phyloP scores from a whole-genome alignment of 2,329 filamentous ascomycete genomes.

The Hypoxylon sp. region DNA sequence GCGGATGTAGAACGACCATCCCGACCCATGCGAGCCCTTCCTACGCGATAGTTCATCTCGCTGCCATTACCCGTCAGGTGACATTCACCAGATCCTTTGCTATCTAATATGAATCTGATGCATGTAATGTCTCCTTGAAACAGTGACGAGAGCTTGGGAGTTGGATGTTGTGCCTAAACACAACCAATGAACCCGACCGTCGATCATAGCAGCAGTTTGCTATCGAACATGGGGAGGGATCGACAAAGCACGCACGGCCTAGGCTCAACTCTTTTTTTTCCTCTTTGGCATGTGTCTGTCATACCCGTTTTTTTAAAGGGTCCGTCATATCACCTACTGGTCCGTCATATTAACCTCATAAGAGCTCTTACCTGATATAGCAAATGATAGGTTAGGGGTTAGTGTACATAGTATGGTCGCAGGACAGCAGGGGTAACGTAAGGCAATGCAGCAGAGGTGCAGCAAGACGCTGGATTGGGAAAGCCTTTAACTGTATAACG shows the following conservation, averaged over 20 bases:
- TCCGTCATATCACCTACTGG: background rate
- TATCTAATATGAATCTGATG: conserved; percentile 38
- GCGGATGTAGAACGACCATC: conserved; percentile 46
- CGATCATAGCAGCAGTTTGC: conserved; percentile 32
- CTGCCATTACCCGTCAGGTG: conserved; percentile 45
- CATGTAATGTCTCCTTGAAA: conserved; percentile 41
- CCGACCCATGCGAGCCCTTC: conserved; percentile 44
- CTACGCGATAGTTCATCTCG: conserved; percentile 42
- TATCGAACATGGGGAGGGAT: conserved; percentile 27
- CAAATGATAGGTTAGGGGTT: background rate
- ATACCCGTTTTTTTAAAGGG: background rate
- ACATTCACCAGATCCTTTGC: conserved; percentile 40
- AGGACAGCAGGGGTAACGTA: background rate
- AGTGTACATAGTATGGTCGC: background rate
- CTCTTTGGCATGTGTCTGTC: background rate
- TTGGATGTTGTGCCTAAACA: conserved; percentile 37
- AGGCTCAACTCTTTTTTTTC: background rate
- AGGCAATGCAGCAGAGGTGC: background rate
- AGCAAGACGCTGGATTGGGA: background rate
- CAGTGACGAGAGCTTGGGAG: conserved; percentile 29
- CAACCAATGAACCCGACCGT: conserved; percentile 39
- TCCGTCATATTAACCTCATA: background rate
- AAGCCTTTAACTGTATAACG: conserved; percentile 10
- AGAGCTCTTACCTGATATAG: background rate
- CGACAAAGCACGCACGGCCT: conserved; percentile 17